These are phyloP conservation scores for Diplodia corticola DNA, from an alignment of 2,329 filamentous ascomycete species.

Conservation along the genomic window DNA sequence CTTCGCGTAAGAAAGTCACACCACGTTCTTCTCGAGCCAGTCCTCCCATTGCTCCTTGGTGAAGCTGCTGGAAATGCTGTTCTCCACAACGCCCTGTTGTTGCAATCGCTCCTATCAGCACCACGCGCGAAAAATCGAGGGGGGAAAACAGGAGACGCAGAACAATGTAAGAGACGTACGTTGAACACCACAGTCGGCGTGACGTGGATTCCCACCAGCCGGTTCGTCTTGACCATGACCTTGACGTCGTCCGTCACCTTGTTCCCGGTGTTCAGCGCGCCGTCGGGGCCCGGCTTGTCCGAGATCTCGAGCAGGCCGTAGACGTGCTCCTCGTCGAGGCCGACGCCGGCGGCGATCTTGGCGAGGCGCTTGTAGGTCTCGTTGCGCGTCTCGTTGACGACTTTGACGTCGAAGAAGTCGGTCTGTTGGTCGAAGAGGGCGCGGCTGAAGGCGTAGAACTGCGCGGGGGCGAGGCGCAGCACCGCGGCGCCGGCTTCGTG, in stretches of 20 bases:
- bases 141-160: no score
- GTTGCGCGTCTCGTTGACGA: slow-evolving; percentile 84
- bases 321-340: slow-evolving; percentile 69
- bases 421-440: slow-evolving; percentile 69
- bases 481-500: slow-evolving; percentile 87
- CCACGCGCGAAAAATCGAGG: background rate
- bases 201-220: slow-evolving; percentile 81
- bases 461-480: slow-evolving; percentile 64
- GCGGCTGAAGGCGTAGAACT: slow-evolving; percentile 78
- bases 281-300: slow-evolving; percentile 66
- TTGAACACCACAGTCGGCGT: slow-evolving; percentile 89
- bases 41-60: slow-evolving; percentile 79
- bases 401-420: slow-evolving; percentile 79
- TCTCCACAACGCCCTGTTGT: slow-evolving; percentile 65
- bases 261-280: slow-evolving; percentile 76
- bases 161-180: slow-evolving; percentile 47
- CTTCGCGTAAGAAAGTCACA: slow-evolving; percentile 34
- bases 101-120: background rate
- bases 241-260: slow-evolving; percentile 83
- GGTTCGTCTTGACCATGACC: slow-evolving; percentile 68
- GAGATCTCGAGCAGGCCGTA: slow-evolving; percentile 68
- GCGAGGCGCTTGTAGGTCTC: slow-evolving; percentile 78
- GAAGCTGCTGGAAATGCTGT: slow-evolving; percentile 77
- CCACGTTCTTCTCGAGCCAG: slow-evolving; percentile 70
- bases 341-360: slow-evolving; percentile 67